Conservation (phyloP, 169 alveolate species). For the Cryptosporidium viatorum region DNA sequence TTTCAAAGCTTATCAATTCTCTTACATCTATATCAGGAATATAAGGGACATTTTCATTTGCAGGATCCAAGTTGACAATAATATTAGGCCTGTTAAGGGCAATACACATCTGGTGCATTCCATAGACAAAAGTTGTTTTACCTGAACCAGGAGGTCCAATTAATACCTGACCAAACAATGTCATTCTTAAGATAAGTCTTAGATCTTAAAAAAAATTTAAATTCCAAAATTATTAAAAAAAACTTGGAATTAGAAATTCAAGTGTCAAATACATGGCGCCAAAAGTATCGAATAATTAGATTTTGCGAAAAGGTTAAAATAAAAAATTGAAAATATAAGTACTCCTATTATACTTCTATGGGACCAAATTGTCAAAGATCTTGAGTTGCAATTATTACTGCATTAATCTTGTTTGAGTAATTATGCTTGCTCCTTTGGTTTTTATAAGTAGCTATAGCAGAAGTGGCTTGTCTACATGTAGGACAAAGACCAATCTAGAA, state of each 20-base stretch:
- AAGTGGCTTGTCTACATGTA: slow-evolving; percentile 60
- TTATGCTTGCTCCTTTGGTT: not conserved
- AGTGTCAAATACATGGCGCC: slow-evolving; percentile 39
- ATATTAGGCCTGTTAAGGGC: slow-evolving; percentile 84
- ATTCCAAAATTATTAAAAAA: not conserved
- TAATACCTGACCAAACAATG: slow-evolving; percentile 90
- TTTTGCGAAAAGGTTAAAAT: not conserved
- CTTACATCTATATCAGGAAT: slow-evolving; percentile 89
- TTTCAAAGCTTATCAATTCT: slow-evolving; percentile 88
- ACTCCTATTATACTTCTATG: not conserved
- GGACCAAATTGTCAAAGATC: not conserved
- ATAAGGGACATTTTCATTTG: slow-evolving; percentile 88
- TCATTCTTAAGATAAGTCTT: slow-evolving; percentile 4
- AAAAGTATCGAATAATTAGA: slow-evolving; percentile 26
- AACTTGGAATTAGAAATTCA: not conserved
- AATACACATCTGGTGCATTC: slow-evolving; percentile 86
- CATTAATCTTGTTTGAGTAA: not conserved
- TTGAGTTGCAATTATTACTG: slow-evolving; percentile 58
- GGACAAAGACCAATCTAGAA: slow-evolving; percentile 65
- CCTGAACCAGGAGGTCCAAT: slow-evolving; percentile 97
- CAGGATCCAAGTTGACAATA: slow-evolving; percentile 92
- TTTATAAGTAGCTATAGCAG: slow-evolving; percentile 51
- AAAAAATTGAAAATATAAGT: not conserved
- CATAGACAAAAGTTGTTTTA: slow-evolving; percentile 93
- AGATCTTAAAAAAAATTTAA: not conserved